phyloP scores from a whole-genome alignment of 1,284 basidiomycete species.

The Ceraceosorus guamensis region DNA sequence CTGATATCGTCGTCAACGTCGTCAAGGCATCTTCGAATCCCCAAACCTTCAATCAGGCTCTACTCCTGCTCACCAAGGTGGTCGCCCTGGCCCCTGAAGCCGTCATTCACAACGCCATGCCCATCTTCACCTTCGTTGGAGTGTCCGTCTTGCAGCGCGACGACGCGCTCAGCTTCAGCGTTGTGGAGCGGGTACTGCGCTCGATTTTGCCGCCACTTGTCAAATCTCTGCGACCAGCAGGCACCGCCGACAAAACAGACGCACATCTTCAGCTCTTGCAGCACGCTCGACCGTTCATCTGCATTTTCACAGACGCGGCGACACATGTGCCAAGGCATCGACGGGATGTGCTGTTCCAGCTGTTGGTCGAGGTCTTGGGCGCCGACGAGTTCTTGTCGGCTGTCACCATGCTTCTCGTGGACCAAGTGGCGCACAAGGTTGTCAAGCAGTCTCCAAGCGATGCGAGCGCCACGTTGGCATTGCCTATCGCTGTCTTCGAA shows the following conservation, averaged over 20 bases:
- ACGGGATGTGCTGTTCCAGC: slow-evolving; percentile 79
- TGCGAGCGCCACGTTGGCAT: slow-evolving; percentile 54
- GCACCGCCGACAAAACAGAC: slow-evolving; percentile 17
- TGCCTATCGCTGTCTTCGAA: slow-evolving; percentile 59
- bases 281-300: slow-evolving; percentile 58
- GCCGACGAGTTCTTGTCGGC: slow-evolving; percentile 74
- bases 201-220: slow-evolving; percentile 90
- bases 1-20: slow-evolving; percentile 37
- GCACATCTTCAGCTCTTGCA: slow-evolving; percentile 29
- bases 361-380: slow-evolving; percentile 80
- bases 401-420: slow-evolving; percentile 75
- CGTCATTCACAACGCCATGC: slow-evolving; percentile 91
- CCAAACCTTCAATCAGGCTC: slow-evolving; percentile 85
- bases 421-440: slow-evolving; percentile 68
- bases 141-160: slow-evolving; percentile 92
- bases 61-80: slow-evolving; percentile 79
- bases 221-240: slow-evolving; percentile 56
- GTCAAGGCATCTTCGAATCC: slow-evolving; percentile 66
- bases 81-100: slow-evolving; percentile 79
- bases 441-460: slow-evolving; percentile 54
- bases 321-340: slow-evolving; percentile 81
- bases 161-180: slow-evolving; percentile 87
- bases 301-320: slow-evolving; percentile 80
- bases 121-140: slow-evolving; percentile 98
- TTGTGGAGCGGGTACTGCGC: slow-evolving; percentile 90